Base-by-base conservation (phyloP, 2,329 filamentous ascomycete genomes). In the Macroventuria anomochaeta region DNA sequence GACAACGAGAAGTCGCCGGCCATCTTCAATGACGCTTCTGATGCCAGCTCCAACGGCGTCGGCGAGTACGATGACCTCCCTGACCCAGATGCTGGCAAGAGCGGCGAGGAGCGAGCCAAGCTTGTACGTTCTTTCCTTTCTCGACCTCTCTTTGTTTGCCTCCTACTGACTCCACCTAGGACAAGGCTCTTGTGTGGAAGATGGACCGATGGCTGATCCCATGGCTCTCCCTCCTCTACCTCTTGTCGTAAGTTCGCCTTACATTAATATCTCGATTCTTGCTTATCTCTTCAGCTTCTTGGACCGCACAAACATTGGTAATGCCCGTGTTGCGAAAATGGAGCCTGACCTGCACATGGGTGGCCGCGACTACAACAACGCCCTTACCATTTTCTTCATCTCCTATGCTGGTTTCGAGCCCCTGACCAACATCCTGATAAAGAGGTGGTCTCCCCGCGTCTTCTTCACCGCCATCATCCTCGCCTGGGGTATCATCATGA, bases 301-400 rank as follows among this genome's bases (percentile, higher is more conserved):
- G 52, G 71, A 74, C 51, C 64, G 71, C 7, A 73, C 70, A 44
- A 74, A 74, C 55, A 74, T 74, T 44, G 68, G 64, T 28, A 87
- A 84, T 80, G 77, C 68, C 47, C 69, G 70, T 51, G 71, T 77
- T 29, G 70, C 73, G 29, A 61, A 70, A 7, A 67, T 75, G 46
- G 68, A 65, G 34, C 46, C 28, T 11, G 59, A 63, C 17, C 57
- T 71, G n/a, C n/a, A 59, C 3, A 70, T 75, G 69, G 46, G 20
- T 0, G 84, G 83, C 2, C 84, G 87, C 48, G 79, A 88, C 59
- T 89, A 89, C 61, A 77, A 88, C 4, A 83, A 82, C 1, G 85
- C 85, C 0, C 66, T 89, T 43, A 89, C 86, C 1, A 73, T 89
- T 2, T 89, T 88, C 71, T 89, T 89, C 68, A 76, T 80, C 55